Evolutionary conservation across 2,329 filamentous ascomycete species (phyloP), one percentile per base, ranked within the genome.

Genomic region (Escovopsis weberi): DNA sequence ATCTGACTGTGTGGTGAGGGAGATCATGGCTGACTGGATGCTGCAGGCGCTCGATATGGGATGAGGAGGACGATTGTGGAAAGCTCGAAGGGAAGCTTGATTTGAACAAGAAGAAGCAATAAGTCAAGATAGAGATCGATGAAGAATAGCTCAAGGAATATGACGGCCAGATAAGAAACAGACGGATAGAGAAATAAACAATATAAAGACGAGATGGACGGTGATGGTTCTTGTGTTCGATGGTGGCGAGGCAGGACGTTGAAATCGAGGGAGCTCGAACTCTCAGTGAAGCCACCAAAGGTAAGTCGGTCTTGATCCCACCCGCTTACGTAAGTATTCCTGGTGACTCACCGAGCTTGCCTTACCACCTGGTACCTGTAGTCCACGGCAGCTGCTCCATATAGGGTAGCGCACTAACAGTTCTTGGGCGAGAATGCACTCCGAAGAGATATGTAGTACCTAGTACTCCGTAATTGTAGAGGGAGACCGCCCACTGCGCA

Each of bases 1-100:
- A 18, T 55, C 57, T 9, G 55, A 43, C 33, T 52, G 48, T 4
- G 49, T 51, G 8, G 48, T 53, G 38, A 65, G 56, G 40, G 65
- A 56, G 37, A 66, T 64, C 65, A 68, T 69, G 50, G 39, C 18
- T 35, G 19, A 18, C 32, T 9, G 8, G 28, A 32, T 34, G 5
- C n/a, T 23, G 35, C 18, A 36, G 18, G 15, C 18, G 18, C n/a
- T 26, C 26, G 26, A 36, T 30, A 18, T 26, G 7, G 12, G 26
- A 40, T 15, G 23, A 39, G 23, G 18, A 19, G 4, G 10, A 12
- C 28, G 18, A 33, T n/a, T 15, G 26, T 33, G 34, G 11, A 2
- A 15, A 15, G 19, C 37, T 38, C 37, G 15, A 33, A 28, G n/a
- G 32, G 19, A 34, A 19, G 12, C 30, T 8, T 6, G 28, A 30